Percentiles rank a stretch among this genome's conserved stretches.
Evolutionary conservation across 2,329 filamentous ascomycete species (phyloP).

Genomic region (Rosellinia necatrix): DNA sequence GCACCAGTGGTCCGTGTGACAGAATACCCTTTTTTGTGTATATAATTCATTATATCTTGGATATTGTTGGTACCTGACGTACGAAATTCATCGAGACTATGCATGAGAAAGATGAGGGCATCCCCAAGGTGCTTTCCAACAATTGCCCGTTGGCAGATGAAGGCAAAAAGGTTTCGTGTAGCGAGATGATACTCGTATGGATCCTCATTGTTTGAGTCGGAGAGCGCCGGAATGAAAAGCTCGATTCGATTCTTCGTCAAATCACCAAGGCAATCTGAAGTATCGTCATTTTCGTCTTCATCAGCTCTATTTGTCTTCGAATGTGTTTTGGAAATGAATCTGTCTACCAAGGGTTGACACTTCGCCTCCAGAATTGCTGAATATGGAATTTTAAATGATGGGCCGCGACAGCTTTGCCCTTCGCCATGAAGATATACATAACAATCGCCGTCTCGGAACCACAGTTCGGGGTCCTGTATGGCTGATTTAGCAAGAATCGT

Average conservation of each 20-base stretch:
- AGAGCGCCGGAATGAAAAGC: slow-evolving; percentile 71
- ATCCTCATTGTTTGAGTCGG: slow-evolving; percentile 55
- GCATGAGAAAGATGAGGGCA: slow-evolving; percentile 67
- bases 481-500: slow-evolving; percentile 15
- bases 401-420: slow-evolving; percentile 66
- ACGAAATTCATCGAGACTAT: slow-evolving; percentile 67
- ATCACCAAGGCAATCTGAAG: slow-evolving; percentile 37
- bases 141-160: slow-evolving; percentile 66
- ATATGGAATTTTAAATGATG: slow-evolving; percentile 70
- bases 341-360: slow-evolving; percentile 64
- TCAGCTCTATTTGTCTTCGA: slow-evolving; percentile 11
- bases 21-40: slow-evolving; percentile 75
- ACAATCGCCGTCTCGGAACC: slow-evolving; percentile 70
- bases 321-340: slow-evolving; percentile 48
- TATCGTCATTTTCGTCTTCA: slow-evolving; percentile 40
- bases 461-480: slow-evolving; percentile 73
- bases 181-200: slow-evolving; percentile 67
- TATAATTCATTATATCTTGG: slow-evolving; percentile 66
- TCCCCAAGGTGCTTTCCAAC: slow-evolving; percentile 70
- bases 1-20: too few species aligned
- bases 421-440: slow-evolving; percentile 70
- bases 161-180: slow-evolving; percentile 78
- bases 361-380: slow-evolving; percentile 59
- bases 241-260: slow-evolving; percentile 52
- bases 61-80: slow-evolving; percentile 59